Evolutionary conservation across 805 yeast genomes (phyloP).

Genomic region (Tetrapisispora phaffii): DNA sequence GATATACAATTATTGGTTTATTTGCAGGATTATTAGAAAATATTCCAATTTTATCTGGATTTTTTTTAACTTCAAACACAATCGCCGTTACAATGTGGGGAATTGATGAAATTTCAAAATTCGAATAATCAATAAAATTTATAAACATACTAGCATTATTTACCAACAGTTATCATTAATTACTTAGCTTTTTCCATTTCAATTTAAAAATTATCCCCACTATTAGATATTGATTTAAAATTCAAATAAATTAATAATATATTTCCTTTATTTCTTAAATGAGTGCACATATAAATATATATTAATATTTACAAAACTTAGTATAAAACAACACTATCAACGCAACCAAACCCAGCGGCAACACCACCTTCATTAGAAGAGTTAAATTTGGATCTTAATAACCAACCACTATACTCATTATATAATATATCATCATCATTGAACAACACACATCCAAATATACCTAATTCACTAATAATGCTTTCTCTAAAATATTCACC

Average conservation of each 20-base stretch:
- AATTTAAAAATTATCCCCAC: no score
- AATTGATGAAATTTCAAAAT: conserved; percentile 5
- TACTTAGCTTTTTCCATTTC: neutral
- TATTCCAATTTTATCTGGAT: conserved; percentile 23
- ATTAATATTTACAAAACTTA: conserved; percentile 3
- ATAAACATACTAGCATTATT: conserved; percentile 21
- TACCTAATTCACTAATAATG: conserved; percentile 82
- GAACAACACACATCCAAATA: conserved; percentile 77
- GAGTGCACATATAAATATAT: no score
- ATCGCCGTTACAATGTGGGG: conserved; percentile 22
- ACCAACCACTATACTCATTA: conserved; percentile 73
- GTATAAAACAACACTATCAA: conserved; percentile 64
- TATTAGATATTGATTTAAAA: neutral
- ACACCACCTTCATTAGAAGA: conserved; percentile 95
- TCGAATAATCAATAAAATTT: conserved; percentile 3
- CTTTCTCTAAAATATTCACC: conserved; percentile 57
- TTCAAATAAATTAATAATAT: neutral
- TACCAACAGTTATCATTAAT: neutral
- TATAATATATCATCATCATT: conserved; percentile 49
- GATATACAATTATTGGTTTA: conserved; percentile 25
- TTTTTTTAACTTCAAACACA: conserved; percentile 17
- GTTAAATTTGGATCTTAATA: conserved; percentile 80
- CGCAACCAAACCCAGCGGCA: conserved; percentile 97
- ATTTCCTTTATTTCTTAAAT: no score
- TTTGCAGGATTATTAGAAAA: conserved; percentile 21